Evolutionary conservation across 1,139 yeast genomes (phyloP).

Genomic region (Lodderomyces margitis): DNA sequence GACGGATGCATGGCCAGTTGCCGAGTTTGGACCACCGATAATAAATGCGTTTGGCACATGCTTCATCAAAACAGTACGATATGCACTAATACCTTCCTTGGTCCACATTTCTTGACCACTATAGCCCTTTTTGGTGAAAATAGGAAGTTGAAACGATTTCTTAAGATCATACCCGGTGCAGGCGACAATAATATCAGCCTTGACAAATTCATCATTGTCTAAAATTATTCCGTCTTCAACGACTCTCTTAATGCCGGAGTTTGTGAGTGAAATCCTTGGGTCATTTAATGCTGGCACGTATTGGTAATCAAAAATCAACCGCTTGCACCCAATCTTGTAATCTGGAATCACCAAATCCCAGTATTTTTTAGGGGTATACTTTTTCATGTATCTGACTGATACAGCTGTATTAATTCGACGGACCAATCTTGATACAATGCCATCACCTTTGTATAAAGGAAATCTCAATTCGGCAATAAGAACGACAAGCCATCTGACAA

Average conservation of each 20-base stretch:
- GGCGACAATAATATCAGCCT: constrained; percentile 43
- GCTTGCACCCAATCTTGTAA: constrained; percentile 44
- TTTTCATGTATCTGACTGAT: constrained; percentile 29
- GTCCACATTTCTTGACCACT: constrained; percentile 25
- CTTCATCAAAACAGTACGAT: constrained; percentile 33
- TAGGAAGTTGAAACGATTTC: constrained; percentile 22
- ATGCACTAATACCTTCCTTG: constrained; percentile 34
- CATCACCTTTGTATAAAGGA: constrained; percentile 36
- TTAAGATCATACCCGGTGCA: constrained; percentile 41
- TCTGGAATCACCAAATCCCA: constrained; percentile 35
- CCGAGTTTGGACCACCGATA: constrained; percentile 44
- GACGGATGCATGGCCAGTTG: constrained; percentile 46
- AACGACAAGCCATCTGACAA: constrained; percentile 30
- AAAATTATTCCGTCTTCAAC: constrained; percentile 33
- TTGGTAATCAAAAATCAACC: constrained; percentile 38
- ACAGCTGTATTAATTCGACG: constrained; percentile 24
- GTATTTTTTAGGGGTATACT: constrained; percentile 32
- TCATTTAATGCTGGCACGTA: constrained; percentile 37
- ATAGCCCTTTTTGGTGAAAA: constrained; percentile 29
- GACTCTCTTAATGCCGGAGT: constrained; percentile 25
- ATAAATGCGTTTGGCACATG: constrained; percentile 38
- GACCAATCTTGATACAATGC: constrained; percentile 24
- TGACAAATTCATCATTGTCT: constrained; percentile 27
- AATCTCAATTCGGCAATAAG: constrained; percentile 32
- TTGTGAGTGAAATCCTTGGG: constrained; percentile 28